Evolutionary conservation across 2,329 filamentous ascomycete genomes (phyloP).

Genomic region (Xylariaceae sp.): DNA sequence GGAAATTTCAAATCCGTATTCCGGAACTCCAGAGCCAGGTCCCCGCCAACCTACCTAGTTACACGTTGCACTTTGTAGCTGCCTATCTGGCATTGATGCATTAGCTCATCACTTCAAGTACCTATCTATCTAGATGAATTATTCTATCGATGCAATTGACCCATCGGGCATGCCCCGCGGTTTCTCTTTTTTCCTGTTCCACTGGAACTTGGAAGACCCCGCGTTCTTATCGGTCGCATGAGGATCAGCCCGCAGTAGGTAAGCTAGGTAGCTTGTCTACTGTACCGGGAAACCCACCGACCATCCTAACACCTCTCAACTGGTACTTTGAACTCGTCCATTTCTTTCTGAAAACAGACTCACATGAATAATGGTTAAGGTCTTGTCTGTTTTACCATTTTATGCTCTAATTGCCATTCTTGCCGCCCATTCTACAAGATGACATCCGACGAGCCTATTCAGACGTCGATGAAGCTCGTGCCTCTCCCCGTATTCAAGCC

Average conservation of each 20-base stretch:
- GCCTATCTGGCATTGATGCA: background rate
- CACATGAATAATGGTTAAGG: background rate
- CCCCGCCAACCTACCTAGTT: too few relatives aligned
- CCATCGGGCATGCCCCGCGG: background rate
- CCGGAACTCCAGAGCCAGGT: too few relatives aligned
- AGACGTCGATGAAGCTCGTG: constrained; percentile 30
- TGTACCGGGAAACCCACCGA: too few relatives aligned
- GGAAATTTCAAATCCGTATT: too few relatives aligned
- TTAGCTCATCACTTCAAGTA: background rate
- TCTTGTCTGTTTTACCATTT: background rate
- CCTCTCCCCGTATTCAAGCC: constrained; percentile 48
- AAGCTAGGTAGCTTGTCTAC: too few relatives aligned
- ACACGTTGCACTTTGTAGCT: too few relatives aligned
- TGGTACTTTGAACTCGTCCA: too few relatives aligned
- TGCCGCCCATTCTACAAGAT: constrained; percentile 1
- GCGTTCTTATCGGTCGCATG: too few relatives aligned
- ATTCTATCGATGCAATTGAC: background rate
- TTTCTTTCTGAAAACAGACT: background rate
- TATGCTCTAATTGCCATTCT: background rate
- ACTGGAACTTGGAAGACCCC: background rate
- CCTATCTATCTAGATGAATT: too few relatives aligned
- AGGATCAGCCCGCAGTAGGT: too few relatives aligned
- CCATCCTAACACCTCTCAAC: background rate
- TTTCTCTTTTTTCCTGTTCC: background rate
- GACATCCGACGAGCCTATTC: constrained; percentile 10